Evolutionary conservation across 2,329 filamentous ascomycete genomes (phyloP).

Genomic region (Colletotrichum truncatum): DNA sequence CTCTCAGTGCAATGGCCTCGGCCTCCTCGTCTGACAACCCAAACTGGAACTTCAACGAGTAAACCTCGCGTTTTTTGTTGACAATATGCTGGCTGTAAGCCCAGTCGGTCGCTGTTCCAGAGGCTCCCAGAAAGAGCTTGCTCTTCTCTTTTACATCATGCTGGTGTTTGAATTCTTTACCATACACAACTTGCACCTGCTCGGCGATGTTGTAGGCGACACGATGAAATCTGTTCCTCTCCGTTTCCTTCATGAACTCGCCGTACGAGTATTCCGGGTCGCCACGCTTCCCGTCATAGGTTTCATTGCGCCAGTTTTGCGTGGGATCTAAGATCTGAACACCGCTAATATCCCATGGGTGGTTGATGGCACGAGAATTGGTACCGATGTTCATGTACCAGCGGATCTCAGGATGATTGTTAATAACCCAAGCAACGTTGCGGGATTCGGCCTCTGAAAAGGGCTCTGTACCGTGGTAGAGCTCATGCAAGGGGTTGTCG

Average conservation of each 20-base stretch:
- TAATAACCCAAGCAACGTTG: slow-evolving; percentile 61
- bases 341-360: slow-evolving; percentile 65
- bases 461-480: slow-evolving; percentile 60
- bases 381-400: slow-evolving; percentile 70
- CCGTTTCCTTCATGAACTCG: slow-evolving; percentile 53
- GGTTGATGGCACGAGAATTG: slow-evolving; percentile 59
- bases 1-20: not conserved
- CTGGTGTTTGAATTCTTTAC: slow-evolving; percentile 45
- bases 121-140: slow-evolving; percentile 41
- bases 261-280: slow-evolving; percentile 50
- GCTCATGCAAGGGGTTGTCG: slow-evolving; percentile 50
- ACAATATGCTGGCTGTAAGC: slow-evolving; percentile 52
- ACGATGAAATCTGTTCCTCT: slow-evolving; percentile 41
- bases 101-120: slow-evolving; percentile 56
- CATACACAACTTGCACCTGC: slow-evolving; percentile 48
- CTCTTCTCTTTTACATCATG: slow-evolving; percentile 46
- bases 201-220: slow-evolving; percentile 43
- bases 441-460: slow-evolving; percentile 66
- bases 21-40: slow-evolving; percentile 43
- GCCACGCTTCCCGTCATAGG: slow-evolving; percentile 61
- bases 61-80: slow-evolving; percentile 44
- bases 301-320: slow-evolving; percentile 62
- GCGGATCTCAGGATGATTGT: slow-evolving; percentile 55
- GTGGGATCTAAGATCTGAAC: slow-evolving; percentile 51
- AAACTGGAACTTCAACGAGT: slow-evolving; percentile 57